Conservation (phyloP, 164 flowering plant species). For the Akebia trifoliata region DNA sequence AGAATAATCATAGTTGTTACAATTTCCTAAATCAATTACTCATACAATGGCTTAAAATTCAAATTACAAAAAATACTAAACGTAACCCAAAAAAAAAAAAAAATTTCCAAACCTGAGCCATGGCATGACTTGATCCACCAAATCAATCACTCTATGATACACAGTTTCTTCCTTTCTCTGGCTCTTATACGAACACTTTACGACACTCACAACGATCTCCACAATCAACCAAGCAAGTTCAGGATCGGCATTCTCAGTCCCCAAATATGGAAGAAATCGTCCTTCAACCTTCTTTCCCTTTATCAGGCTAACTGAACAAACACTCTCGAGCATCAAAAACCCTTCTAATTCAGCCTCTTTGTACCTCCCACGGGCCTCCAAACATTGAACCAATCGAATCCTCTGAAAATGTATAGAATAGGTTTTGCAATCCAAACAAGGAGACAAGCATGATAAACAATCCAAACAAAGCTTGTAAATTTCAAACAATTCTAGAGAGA, state of each 20-base stretch:
- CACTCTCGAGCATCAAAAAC: constrained; percentile 40
- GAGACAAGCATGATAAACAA: constrained; percentile 19
- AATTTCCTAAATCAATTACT: neutral
- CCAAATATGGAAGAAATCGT: constrained; percentile 31
- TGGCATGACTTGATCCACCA: constrained; percentile 51
- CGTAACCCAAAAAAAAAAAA: neutral
- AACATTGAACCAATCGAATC: constrained; percentile 43
- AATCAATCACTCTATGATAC: constrained; percentile 39
- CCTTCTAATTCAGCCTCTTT: constrained; percentile 48
- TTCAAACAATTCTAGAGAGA: constrained; percentile 33
- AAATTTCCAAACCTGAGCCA: constrained; percentile 58
- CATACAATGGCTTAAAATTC: neutral
- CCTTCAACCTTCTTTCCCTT: constrained; percentile 19
- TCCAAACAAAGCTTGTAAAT: constrained; percentile 38
- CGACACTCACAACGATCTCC: constrained; percentile 45
- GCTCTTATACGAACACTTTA: constrained; percentile 42
- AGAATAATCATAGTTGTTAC: constrained; percentile 2
- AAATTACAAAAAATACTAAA: neutral
- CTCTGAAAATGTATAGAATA: constrained; percentile 42
- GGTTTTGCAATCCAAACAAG: constrained; percentile 55
- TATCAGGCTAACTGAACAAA: constrained; percentile 20
- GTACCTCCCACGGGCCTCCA: constrained; percentile 42
- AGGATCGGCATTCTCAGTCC: constrained; percentile 25
- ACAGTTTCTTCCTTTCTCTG: constrained; percentile 33
- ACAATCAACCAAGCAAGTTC: constrained; percentile 48